Evolutionary conservation across 257 asterid genomes (phyloP), one percentile per base, ranked within the genome.

Genomic region (Petunia secreta): DNA sequence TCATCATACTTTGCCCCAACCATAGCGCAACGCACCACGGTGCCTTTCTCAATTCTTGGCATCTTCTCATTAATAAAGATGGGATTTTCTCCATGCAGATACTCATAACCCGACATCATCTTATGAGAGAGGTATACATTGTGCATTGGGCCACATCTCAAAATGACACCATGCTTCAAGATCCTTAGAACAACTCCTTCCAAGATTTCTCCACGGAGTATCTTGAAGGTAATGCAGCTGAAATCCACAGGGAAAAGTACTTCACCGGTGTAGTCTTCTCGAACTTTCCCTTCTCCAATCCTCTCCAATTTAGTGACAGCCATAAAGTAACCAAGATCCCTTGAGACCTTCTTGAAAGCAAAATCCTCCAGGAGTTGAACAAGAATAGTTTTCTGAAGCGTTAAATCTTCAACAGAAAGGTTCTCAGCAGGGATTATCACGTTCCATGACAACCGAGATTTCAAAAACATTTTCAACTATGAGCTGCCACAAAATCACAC

Each of bases 151-250:
- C 97, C 96, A 37, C 89, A 85, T 69, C 79, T 86, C 82, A 90
- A 78, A 91, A 93, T 88, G 8, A 91, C 87, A 0, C 98, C 94
- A 5, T 89, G 94, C 82, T 87, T 89, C 84, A 87, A 48, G 66
- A 92, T 85, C 78, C 68, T 90, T 91, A 88, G 91, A 36, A 84
- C 93, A 4, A 82, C 80, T 3, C 97, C 98, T 79, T 88, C 90
- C 87, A 93, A 65, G 63, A 89, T 78, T 85, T 94, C 98, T n/a
- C 98, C 98, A 2, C 84, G 82, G 25, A 86, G 81, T 80, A 93
- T 87, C 91, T 90, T 94, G 91, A 94, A 94, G 1, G 96, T 84
- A 65, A 94, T 60, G 91, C 96, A 91, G 85, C 86, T 89, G 83
- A 94, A 94, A 53, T 86, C 86, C 4, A 93, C 92, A 0, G 93